These are phyloP conservation scores for Verticillium klebahnii DNA, from an alignment of 2,329 filamentous ascomycete species.

Conservation along the genomic window DNA sequence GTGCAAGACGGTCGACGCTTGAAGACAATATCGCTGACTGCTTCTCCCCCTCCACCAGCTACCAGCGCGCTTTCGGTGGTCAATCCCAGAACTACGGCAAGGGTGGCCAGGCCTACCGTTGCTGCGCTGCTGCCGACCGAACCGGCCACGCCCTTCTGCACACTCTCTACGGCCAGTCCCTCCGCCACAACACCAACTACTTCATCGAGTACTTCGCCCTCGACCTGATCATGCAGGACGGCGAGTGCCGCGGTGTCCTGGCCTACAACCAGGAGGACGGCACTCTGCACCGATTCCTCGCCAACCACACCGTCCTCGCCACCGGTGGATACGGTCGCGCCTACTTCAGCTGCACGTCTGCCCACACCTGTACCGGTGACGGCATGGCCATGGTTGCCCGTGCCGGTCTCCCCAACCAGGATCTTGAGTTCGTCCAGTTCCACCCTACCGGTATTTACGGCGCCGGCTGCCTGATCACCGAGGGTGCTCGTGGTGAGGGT, in stretches of 20 bases:
- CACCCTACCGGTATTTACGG: conserved; percentile 99
- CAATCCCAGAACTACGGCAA: conserved; percentile 94
- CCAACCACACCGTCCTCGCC: conserved; percentile 93
- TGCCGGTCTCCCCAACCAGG: conserved; percentile 96
- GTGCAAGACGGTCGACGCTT: conserved; percentile 21
- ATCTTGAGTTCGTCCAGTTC: conserved; percentile 99
- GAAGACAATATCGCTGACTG: not conserved
- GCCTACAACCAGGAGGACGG: conserved; percentile 99
- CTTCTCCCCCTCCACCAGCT: conserved; percentile 42
- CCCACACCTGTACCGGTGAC: conserved; percentile 97
- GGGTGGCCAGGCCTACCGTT: conserved; percentile 96
- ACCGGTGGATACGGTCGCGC: conserved; percentile 97
- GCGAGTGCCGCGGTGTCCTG: conserved; percentile 92
- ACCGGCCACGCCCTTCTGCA: conserved; percentile 97
- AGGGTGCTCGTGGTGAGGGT: conserved; percentile 96
- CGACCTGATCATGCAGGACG: conserved; percentile 96
- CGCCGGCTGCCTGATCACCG: conserved; percentile 94
- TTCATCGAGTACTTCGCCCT: conserved; percentile 99
- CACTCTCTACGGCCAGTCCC: conserved; percentile 96
- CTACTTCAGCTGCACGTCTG: conserved; percentile 97
- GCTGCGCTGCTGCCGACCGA: conserved; percentile 92
- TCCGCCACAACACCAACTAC: conserved; percentile 98
- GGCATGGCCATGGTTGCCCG: conserved; percentile 99
- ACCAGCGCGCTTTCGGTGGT: conserved; percentile 97
- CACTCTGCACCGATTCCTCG: conserved; percentile 92